These are phyloP conservation scores for Spiraea crenata DNA, from an alignment of 331 rosid species.

Conservation along the genomic window DNA sequence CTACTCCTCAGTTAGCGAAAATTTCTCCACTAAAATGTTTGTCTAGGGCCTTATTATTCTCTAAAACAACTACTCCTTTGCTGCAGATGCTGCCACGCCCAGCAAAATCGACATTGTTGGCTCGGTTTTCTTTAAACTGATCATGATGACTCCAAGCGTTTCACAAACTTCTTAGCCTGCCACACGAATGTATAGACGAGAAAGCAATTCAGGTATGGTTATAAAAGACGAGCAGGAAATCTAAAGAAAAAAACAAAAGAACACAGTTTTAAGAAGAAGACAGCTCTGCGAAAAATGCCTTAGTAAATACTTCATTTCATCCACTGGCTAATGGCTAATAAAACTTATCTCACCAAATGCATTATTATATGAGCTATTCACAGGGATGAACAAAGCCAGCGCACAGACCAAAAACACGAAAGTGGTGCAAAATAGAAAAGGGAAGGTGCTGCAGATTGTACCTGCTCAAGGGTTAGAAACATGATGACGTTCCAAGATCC, in stretches of 20 bases:
- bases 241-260: neutral
- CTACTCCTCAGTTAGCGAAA: slow-evolving; percentile 21
- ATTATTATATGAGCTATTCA: too few species aligned
- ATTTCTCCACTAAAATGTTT: slow-evolving; percentile 1
- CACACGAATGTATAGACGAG: slow-evolving; percentile 8
- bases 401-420: neutral
- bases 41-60: slow-evolving; percentile 32
- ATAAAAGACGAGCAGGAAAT: slow-evolving; percentile 13
- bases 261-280: neutral
- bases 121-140: slow-evolving; percentile 29
- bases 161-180: slow-evolving; percentile 77
- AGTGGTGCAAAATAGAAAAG: neutral
- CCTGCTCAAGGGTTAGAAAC: slow-evolving; percentile 97
- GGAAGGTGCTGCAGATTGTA: slow-evolving; percentile 10
- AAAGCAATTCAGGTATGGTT: neutral
- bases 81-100: slow-evolving; percentile 12
- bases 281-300: too few species aligned
- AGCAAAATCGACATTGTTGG: slow-evolving; percentile 18
- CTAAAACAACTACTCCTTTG: slow-evolving; percentile 14
- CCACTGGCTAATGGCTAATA: too few species aligned
- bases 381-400: neutral
- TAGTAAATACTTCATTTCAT: too few species aligned
- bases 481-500: slow-evolving; percentile 99
- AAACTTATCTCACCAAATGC: too few species aligned
- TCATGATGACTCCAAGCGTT: slow-evolving; percentile 60